Percentiles rank a stretch among this genome's conserved stretches.
phyloP scores from a whole-genome alignment of 768 basidiomycete genomes.

The Suillus lakei region DNA sequence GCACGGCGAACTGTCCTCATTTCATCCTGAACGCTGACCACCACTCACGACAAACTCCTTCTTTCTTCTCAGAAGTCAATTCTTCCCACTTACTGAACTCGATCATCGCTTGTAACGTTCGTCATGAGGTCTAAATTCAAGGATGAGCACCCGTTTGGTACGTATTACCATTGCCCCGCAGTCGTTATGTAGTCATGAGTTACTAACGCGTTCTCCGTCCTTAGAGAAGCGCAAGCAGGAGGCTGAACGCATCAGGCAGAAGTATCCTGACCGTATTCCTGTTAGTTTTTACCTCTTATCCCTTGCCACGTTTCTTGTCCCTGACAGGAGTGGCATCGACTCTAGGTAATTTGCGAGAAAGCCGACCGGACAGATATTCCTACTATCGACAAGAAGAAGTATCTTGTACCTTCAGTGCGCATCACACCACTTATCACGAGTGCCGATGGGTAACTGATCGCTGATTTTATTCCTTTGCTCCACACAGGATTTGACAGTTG shows the following conservation, averaged over 20 bases:
- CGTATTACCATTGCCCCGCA: slow-evolving; percentile 28
- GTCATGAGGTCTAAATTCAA: slow-evolving; percentile 94
- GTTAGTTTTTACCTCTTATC: slow-evolving; percentile 50
- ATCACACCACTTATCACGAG: not conserved
- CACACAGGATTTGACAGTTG: slow-evolving; percentile 88
- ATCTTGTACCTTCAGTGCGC: slow-evolving; percentile 93
- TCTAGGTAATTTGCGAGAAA: slow-evolving; percentile 98
- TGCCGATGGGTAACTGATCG: slow-evolving; percentile 33
- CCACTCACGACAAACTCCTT: slow-evolving; percentile 19
- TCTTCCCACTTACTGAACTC: slow-evolving; percentile 9
- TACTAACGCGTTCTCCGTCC: slow-evolving; percentile 19
- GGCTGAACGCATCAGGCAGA: slow-evolving; percentile 97
- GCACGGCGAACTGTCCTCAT: slow-evolving; percentile 24
- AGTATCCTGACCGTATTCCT: slow-evolving; percentile 98
- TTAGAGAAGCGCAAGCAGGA: slow-evolving; percentile 99
- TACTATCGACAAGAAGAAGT: slow-evolving; percentile 99
- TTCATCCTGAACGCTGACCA: slow-evolving; percentile 32
- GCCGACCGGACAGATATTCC: slow-evolving; percentile 98
- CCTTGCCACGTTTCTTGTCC: slow-evolving; percentile 12
- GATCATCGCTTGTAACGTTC: slow-evolving; percentile 22
- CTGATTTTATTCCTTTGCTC: slow-evolving; percentile 6
- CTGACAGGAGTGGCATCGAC: slow-evolving; percentile 14
- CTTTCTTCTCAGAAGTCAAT: slow-evolving; percentile 12
- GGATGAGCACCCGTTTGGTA: slow-evolving; percentile 99
- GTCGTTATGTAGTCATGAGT: slow-evolving; percentile 32